Evolutionary conservation across 2,329 filamentous ascomycete species (phyloP).

Genomic region (Ceratocystis lukuohia): DNA sequence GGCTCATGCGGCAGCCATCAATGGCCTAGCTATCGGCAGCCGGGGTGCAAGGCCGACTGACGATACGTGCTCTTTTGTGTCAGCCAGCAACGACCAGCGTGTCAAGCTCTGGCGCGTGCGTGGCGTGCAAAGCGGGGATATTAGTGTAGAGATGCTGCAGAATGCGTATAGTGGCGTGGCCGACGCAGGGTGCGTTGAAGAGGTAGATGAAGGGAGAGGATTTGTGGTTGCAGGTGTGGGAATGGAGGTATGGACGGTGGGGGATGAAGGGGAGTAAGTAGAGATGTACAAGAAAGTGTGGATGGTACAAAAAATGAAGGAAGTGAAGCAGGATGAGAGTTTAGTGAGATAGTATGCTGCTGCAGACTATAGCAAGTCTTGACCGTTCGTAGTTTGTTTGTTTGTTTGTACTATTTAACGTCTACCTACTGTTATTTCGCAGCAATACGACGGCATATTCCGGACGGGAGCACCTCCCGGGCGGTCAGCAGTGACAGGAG

Average conservation of each 20-base stretch:
- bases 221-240: constrained; percentile 35
- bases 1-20: constrained; percentile 62
- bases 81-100: constrained; percentile 47
- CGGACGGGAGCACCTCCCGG: too few species aligned
- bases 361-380: too few species aligned
- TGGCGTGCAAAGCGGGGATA: constrained; percentile 20
- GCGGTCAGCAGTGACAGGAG: too few species aligned
- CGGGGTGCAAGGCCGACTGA: neutral
- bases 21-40: constrained; percentile 31
- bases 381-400: too few species aligned
- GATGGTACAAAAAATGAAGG: neutral
- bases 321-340: too few species aligned
- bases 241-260: constrained; percentile 32
- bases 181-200: constrained; percentile 41
- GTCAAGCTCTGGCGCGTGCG: constrained; percentile 40
- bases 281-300: neutral
- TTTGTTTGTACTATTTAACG: too few species aligned
- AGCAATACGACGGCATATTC: too few species aligned
- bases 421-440: too few species aligned
- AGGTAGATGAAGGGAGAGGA: constrained; percentile 24
- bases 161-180: constrained; percentile 46
- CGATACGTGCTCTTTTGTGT: constrained; percentile 25
- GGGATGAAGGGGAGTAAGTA: neutral
- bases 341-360: too few species aligned
- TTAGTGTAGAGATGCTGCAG: constrained; percentile 31